These are phyloP conservation scores for Vanrija sp. DNA, from an alignment of 1,284 basidiomycete genomes.

Conservation along the genomic window DNA sequence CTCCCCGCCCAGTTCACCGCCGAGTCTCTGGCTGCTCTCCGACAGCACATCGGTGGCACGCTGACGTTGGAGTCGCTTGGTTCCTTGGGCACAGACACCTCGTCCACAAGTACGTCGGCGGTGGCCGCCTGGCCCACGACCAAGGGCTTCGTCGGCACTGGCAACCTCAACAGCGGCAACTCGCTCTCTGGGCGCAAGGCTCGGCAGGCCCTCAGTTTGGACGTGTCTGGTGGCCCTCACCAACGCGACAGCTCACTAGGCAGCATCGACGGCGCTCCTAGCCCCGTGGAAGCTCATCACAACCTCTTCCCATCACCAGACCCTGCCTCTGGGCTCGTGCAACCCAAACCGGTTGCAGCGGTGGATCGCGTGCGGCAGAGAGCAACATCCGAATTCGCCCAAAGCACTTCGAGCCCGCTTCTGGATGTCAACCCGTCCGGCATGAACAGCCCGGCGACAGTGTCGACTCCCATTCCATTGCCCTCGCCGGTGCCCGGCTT, in stretches of 20 bases:
- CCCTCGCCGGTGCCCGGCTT: neutral
- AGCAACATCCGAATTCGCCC: too few species aligned
- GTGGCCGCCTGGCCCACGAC: conserved; percentile 29
- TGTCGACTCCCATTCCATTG: neutral
- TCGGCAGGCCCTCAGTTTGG: too few species aligned
- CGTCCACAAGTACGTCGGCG: too few species aligned
- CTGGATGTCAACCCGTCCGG: too few species aligned
- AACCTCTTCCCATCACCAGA: neutral
- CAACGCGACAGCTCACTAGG: conserved; percentile 7
- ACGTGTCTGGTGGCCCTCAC: neutral
- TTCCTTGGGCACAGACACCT: conserved; percentile 9
- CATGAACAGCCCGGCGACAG: neutral
- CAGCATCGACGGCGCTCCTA: conserved; percentile 13
- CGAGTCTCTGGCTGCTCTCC: conserved; percentile 24
- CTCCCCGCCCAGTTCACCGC: conserved; percentile 30
- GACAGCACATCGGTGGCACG: conserved; percentile 30
- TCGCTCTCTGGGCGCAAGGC: too few species aligned
- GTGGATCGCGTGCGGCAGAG: too few species aligned
- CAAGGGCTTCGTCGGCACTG: conserved; percentile 41
- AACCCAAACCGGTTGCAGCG: too few species aligned
- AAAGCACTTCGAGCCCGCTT: too few species aligned
- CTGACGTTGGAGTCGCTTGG: conserved; percentile 41
- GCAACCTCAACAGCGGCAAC: conserved; percentile 28
- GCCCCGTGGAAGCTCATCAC: conserved; percentile 3
- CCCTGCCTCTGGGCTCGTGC: too few species aligned